Conservation (phyloP, 2,329 filamentous ascomycete genomes). For the Arthroderma sp. region DNA sequence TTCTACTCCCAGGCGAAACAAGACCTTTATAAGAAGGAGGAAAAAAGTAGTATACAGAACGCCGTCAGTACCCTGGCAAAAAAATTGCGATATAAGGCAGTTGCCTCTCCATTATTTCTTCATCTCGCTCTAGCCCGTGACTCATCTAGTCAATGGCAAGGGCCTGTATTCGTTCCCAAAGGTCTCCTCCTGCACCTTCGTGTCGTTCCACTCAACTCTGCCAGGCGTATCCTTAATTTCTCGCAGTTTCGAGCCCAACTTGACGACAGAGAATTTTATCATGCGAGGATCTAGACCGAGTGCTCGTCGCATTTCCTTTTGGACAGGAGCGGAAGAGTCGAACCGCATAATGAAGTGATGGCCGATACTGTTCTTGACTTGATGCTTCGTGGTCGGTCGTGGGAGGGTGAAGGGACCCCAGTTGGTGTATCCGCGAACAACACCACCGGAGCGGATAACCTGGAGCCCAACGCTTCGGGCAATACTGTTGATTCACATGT, state of each 20-base stretch:
- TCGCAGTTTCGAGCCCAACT: constrained; percentile 59
- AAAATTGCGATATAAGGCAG: not conserved
- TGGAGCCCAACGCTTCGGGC: constrained; percentile 72
- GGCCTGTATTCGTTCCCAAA: not conserved
- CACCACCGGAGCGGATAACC: constrained; percentile 71
- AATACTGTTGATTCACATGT: constrained; percentile 49
- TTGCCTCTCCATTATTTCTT: not conserved
- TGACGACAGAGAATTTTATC: constrained; percentile 76
- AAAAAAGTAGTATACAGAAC: not conserved
- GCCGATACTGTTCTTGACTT: constrained; percentile 69
- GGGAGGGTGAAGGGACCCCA: constrained; percentile 90
- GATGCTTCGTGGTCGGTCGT: constrained; percentile 63
- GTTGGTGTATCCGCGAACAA: constrained; percentile 84
- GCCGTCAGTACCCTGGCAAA: not conserved
- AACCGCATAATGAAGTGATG: constrained; percentile 99
- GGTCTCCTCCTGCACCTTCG: constrained; percentile 16
- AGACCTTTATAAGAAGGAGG: not conserved
- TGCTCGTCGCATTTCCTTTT: constrained; percentile 61
- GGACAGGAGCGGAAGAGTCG: constrained; percentile 62
- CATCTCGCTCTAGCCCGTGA: not conserved
- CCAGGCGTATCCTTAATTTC: constrained; percentile 49
- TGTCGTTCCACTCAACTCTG: constrained; percentile 41
- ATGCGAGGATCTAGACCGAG: constrained; percentile 79
- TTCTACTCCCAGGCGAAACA: not conserved
- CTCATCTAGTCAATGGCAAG: not conserved